Base-by-base conservation (phyloP, 164 flowering plant species). In the Nymphaea thermarum region DNA sequence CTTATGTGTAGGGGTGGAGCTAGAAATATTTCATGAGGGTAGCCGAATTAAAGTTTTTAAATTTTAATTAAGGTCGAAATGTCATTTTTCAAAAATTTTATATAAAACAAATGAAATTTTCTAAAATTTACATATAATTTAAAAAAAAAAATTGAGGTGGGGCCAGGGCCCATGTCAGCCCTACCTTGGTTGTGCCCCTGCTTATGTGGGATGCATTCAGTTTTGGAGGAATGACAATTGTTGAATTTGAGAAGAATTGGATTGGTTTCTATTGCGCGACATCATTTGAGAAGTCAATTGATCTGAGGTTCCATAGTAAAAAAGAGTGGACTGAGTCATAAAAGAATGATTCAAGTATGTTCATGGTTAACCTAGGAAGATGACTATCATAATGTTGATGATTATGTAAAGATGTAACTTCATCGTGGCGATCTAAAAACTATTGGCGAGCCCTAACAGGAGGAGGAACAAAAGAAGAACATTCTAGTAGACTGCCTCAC, bases 301-400 rank as follows among this genome's bases (percentile, higher is more conserved):
- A 60, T 14, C 61, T 66, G 5, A 45, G 51, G 6, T 60, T 36
- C 4, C 63, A 42, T 74, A 98, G 99, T 18, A 86, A 82, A 71
- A 84, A 74, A 69, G 82, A 90, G 43, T 93, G 96, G 96, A 5
- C 7, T 45, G 80, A 69, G 42, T 70, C 44, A 10, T 71, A 73
- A 64, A 71, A 64, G 10, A 60, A 66, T 61, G 79, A 76, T 43
- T 75, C 84, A 55, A 81, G 73, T 60, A 78, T 87, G 3, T 93
- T 96, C 81, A 3, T 95, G 99, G 99, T 85, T 92, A 74, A 97
- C 98, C 18, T 89, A 97, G 17, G 89, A 84, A 18, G 96, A 84
- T 79, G 97, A 93, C 69, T 89, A 47, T 47, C 55, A 82, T 60
- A 77, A 76, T 3, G 43, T 80, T 5, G 62, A 67, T 15, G 75